Base-by-base conservation (phyloP, 768 basidiomycete species). In the Lactarius quietus region DNA sequence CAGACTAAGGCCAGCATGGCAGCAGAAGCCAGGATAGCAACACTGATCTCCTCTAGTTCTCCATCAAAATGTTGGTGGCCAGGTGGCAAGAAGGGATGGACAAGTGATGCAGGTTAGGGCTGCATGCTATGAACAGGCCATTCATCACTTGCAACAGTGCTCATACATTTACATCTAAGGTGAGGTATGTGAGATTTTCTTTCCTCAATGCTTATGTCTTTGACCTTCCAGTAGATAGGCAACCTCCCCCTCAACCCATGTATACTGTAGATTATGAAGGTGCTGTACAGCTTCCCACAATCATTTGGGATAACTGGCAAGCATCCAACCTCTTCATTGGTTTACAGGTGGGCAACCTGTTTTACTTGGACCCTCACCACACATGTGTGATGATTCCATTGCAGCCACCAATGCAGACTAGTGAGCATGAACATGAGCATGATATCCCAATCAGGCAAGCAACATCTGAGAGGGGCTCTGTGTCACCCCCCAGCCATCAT, bases 291-390 rank as follows among this genome's bases (percentile, higher is more conserved):
- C 0, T 93, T 95, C 76, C 95, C 95, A 0, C 96, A 98, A 77
- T 93, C 90, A 2, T 90, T 97, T 41, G 97, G 96, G 45, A 98
- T 99, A 61, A 94, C 96, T 0, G 96, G 97, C 43, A 96, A 97
- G 3, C 84, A 96, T 26, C 97, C 96, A 0, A 91, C 92, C n/a
- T 95, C 93, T 0, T 97, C 95, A 0, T 99, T 56, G 96, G 93
- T 18, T 83, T 88, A 0, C 96, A 99, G 73, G 89, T 87, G 3
- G 90, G 94, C 68, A 90, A 86, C 57, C 82, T 98, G 8, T 88
- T 93, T 72, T 90, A 93, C 72, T 84, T 92, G 39, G 87, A 92
- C 76, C 89, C 90, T 2, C 88, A 91, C 72, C 85, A 95, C 70
- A 81, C 92, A 0, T 84, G 93, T 9, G 83, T 91, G 0, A 82